Conservation (phyloP, 2,329 filamentous ascomycete species). For the Aspergillus oerlinghausenensis region DNA sequence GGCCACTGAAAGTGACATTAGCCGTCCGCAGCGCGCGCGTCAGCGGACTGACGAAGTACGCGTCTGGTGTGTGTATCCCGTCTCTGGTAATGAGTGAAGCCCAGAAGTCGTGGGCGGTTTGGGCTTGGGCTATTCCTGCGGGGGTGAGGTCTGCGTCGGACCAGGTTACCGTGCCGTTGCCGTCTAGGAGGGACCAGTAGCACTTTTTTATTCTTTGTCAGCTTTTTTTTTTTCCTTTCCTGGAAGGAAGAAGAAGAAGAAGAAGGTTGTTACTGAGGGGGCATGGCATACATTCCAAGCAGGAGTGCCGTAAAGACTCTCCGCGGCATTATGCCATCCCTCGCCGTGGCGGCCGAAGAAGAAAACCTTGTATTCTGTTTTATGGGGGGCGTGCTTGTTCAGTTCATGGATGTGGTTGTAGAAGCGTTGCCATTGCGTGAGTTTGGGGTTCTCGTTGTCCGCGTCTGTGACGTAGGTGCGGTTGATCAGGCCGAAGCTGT, state of each 20-base stretch:
- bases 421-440: slow-evolving; percentile 56
- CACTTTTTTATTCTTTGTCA: slow-evolving; percentile 29
- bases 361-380: slow-evolving; percentile 51
- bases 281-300: slow-evolving; percentile 48
- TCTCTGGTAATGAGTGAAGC: slow-evolving; percentile 40
- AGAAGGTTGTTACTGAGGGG: no score
- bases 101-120: slow-evolving; percentile 45
- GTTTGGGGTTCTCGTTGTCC: slow-evolving; percentile 27
- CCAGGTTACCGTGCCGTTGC: slow-evolving; percentile 53
- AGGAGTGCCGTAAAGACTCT: slow-evolving; percentile 54
- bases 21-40: slow-evolving; percentile 55
- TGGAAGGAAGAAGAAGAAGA: neutral
- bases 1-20: slow-evolving; percentile 44
- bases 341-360: slow-evolving; percentile 59
- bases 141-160: slow-evolving; percentile 53
- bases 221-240: no score
- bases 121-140: slow-evolving; percentile 48
- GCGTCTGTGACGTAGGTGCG: slow-evolving; percentile 37
- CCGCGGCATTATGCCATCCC: slow-evolving; percentile 57
- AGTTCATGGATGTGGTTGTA: slow-evolving; percentile 44
- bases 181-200: slow-evolving; percentile 55
- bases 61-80: slow-evolving; percentile 49
- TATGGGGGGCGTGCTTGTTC: slow-evolving; percentile 37
- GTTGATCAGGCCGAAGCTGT: slow-evolving; percentile 48
- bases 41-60: slow-evolving; percentile 53